Evolutionary conservation across 2,329 filamentous ascomycete genomes (phyloP), one percentile per base, ranked within the genome.

Genomic region (Lecanicillium sp.): DNA sequence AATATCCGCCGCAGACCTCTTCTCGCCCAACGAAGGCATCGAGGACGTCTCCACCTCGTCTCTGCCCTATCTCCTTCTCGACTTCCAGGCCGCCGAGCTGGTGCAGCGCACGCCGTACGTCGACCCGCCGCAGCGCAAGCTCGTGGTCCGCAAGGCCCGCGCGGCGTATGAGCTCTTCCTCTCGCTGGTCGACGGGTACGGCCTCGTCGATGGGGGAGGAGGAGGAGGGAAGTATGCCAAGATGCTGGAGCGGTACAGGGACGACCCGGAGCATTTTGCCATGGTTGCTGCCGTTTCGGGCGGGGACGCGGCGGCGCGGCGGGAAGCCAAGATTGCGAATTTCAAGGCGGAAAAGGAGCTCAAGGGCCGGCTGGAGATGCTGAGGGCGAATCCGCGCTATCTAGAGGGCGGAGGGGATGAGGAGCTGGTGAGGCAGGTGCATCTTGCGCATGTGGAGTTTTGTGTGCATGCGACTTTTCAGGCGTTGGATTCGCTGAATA

Each of bases 21-120:
- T 96, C 72, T 95, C 87, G 49, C 71, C 80, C 27, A 98, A 98
- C 61, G 92, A 98, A 60, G 74, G 76, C 1, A 62, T 90, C 29
- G 92, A 98, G 45, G 92, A 98, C 63, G 67, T 95, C 22, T 70
- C 85, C 12, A 94, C 90, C 2, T 71, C 74, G n/a, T 82, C 94
- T 53, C 65, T 98, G 22, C 86, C 87, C 63, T 94, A 90, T 58
- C 73, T 98, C 44, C 73, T 87, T 16, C 75, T 89, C 45, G 73
- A 83, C 59, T 87, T 81, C 59, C 76, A 82, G 52, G 67, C 92
- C 38, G 90, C 88, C 25, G 88, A 95, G 54, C 71, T 95, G 11
- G 67, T 83, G 28, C 78, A 86, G 52, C 81, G 77, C 48, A 70
- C 82, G 43, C 78, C 75, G 43, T 68, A 70, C 31, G 57, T 67